These are phyloP conservation scores for Aphanoascus verrucosus DNA, from an alignment of 2,329 filamentous ascomycete genomes.

Conservation along the genomic window DNA sequence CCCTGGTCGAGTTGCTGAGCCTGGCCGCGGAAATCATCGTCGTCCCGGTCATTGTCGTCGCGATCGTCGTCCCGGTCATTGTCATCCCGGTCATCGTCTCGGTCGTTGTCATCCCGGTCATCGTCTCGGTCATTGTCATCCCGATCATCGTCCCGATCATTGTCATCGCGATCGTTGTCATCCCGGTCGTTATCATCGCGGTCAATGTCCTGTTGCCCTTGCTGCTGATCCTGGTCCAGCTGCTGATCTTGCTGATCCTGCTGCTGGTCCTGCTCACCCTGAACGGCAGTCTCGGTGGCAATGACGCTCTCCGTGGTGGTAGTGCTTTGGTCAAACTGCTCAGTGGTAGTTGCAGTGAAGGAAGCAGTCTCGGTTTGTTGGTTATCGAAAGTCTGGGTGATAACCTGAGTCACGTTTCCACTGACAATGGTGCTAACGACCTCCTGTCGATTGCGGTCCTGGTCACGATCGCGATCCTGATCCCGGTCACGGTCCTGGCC, in stretches of 20 bases:
- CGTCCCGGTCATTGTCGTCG: no score
- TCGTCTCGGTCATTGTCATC: neutral
- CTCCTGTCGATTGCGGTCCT: neutral
- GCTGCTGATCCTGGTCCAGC: neutral
- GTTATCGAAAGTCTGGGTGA: neutral
- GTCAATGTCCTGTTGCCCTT: neutral
- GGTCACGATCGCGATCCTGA: neutral
- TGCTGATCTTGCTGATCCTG: slow-evolving; percentile 3
- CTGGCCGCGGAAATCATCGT: neutral
- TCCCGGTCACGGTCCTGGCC: neutral
- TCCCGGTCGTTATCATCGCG: neutral
- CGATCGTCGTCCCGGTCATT: no score
- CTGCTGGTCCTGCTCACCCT: slow-evolving; percentile 1
- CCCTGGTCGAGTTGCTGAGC: neutral
- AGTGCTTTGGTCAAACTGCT: neutral
- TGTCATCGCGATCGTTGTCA: neutral
- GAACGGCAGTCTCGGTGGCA: neutral
- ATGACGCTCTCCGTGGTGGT: neutral
- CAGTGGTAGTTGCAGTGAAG: neutral
- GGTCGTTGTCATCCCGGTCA: neutral
- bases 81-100: no score
- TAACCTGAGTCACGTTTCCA: neutral
- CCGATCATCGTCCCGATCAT: neutral
- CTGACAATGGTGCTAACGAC: slow-evolving; percentile 4
- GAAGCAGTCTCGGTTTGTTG: neutral